phyloP scores from a whole-genome alignment of 208 protist genomes.

The Polymyxa betae region DNA sequence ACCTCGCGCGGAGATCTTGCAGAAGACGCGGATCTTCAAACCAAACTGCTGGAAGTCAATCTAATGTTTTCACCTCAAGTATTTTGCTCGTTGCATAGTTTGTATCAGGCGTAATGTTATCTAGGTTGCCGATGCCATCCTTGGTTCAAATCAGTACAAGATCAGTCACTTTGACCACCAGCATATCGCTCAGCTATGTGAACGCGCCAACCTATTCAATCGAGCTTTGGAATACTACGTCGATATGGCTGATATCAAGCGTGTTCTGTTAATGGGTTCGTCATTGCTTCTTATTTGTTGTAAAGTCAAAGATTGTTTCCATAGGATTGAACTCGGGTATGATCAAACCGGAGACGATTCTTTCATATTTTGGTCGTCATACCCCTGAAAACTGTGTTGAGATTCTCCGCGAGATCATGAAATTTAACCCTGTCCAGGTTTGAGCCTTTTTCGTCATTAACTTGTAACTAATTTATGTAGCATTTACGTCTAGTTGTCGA shows the following conservation, averaged over 20 bases:
- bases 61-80: conserved; percentile 85
- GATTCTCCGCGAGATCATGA: conserved; percentile 92
- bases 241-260: conserved; percentile 94
- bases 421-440: conserved; percentile 76
- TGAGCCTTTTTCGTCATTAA: background rate
- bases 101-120: background rate
- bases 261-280: conserved; percentile 81
- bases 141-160: conserved; percentile 85
- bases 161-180: conserved; percentile 95
- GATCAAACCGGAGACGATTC: conserved; percentile 37
- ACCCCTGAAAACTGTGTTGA: conserved; percentile 91
- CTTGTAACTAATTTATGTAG: conserved; percentile 68
- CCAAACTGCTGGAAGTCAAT: conserved; percentile 98
- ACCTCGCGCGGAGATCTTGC: conserved; percentile 82
- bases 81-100: background rate
- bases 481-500: conserved; percentile 98
- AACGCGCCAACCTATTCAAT: conserved; percentile 90
- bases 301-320: background rate
- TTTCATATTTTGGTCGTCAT: conserved; percentile 91
- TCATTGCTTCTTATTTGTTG: background rate
- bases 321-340: conserved; percentile 45
- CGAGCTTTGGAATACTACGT: conserved; percentile 96
- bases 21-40: conserved; percentile 87
- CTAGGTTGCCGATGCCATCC: conserved; percentile 96
- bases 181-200: conserved; percentile 94